Conservation (phyloP, 495 filamentous ascomycete genomes). For the Evernia prunastri region DNA sequence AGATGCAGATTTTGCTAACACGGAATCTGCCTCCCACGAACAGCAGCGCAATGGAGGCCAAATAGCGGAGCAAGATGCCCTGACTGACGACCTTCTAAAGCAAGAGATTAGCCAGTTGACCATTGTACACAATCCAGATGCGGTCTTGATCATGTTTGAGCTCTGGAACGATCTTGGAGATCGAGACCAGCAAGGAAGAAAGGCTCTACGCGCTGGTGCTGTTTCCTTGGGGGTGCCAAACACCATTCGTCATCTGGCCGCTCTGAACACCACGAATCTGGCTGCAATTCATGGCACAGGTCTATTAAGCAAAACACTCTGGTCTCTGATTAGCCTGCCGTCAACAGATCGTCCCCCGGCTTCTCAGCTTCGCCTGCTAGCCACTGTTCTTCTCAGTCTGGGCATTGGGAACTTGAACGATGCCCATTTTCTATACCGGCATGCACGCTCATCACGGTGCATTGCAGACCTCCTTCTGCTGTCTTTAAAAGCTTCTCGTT, state of each 20-base stretch:
- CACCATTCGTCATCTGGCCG: constrained; percentile 37
- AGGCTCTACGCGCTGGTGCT: not conserved
- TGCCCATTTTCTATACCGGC: constrained; percentile 66
- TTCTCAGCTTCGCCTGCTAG: constrained; percentile 53
- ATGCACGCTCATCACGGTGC: constrained; percentile 52
- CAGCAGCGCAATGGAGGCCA: not conserved
- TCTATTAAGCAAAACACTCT: constrained; percentile 64
- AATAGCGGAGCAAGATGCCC: not conserved
- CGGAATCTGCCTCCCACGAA: not conserved
- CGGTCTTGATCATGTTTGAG: constrained; percentile 22
- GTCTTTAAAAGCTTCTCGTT: constrained; percentile 62
- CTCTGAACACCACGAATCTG: constrained; percentile 65
- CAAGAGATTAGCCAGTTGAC: constrained; percentile 17
- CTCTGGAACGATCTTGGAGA: constrained; percentile 29
- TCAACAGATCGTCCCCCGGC: constrained; percentile 46
- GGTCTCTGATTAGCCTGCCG: constrained; percentile 52
- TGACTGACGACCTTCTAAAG: constrained; percentile 29
- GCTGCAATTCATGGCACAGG: constrained; percentile 71
- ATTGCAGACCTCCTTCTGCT: constrained; percentile 67
- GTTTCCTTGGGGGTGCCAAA: constrained; percentile 5
- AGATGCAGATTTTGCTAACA: not conserved
- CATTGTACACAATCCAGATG: constrained; percentile 24
- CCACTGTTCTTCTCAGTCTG: constrained; percentile 51
- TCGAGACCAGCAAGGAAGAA: constrained; percentile 29
- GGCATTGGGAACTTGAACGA: constrained; percentile 74